phyloP scores from a whole-genome alignment of 83 land plant species.

The Thuja plicata region DNA sequence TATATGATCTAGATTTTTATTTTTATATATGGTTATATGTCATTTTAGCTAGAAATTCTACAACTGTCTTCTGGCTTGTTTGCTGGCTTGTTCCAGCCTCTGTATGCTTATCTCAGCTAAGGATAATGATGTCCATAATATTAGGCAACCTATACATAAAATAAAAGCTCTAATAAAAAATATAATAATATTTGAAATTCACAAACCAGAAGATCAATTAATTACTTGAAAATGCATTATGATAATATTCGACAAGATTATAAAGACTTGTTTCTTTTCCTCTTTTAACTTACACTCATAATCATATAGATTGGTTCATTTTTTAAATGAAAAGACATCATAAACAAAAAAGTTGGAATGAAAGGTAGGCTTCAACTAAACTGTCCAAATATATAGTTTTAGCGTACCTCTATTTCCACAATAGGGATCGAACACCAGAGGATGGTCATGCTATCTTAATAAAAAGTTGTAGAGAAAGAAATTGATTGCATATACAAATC shows the following conservation, averaged over 20 bases:
- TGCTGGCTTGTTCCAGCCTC: too few species aligned
- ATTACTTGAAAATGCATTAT: background rate
- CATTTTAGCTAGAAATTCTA: too few species aligned
- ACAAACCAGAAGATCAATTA: background rate
- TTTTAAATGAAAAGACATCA: background rate
- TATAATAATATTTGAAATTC: background rate
- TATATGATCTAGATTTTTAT: too few species aligned
- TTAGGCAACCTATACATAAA: too few species aligned
- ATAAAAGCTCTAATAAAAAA: too few species aligned
- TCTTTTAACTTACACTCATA: background rate
- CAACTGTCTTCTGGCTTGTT: too few species aligned
- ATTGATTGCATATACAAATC: background rate
- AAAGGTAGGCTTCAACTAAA: background rate
- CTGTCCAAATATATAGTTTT: conserved; percentile 10
- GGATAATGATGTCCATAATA: too few species aligned
- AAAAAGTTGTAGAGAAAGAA: conserved; percentile 4
- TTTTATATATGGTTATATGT: too few species aligned
- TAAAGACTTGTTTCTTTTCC: background rate
- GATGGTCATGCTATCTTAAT: background rate
- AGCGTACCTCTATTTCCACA: conserved; percentile 5
- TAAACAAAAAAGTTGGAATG: conserved; percentile 3
- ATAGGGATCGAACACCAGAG: background rate
- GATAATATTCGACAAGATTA: background rate
- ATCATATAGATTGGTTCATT: conserved; percentile 9
- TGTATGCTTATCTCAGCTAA: too few species aligned